Evolutionary conservation across 331 rosid genomes (phyloP).

Genomic region (Spiraea crenata): DNA sequence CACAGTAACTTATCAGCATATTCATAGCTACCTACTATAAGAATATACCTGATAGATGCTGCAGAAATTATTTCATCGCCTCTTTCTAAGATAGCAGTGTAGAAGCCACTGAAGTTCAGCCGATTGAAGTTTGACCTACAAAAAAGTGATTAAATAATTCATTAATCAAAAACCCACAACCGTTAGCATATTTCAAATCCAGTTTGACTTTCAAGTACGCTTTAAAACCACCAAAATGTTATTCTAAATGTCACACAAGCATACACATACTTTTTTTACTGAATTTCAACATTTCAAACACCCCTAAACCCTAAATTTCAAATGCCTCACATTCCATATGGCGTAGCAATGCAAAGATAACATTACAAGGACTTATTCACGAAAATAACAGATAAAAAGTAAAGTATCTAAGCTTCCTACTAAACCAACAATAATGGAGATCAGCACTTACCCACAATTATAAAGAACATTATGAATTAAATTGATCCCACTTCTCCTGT

Average conservation of each 20-base stretch:
- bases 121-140: slow-evolving; percentile 89
- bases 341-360: background rate
- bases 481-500: slow-evolving; percentile 92
- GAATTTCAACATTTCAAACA: background rate
- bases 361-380: background rate
- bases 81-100: slow-evolving; percentile 86
- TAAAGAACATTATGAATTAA: slow-evolving; percentile 78
- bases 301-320: no score
- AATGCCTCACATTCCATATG: background rate
- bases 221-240: slow-evolving; percentile 2
- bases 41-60: slow-evolving; percentile 79
- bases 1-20: background rate
- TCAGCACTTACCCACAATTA: slow-evolving; percentile 77
- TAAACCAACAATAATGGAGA: background rate
- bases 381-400: background rate
- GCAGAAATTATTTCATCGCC: slow-evolving; percentile 96
- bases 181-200: background rate
- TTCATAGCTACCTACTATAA: background rate
- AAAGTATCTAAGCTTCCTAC: background rate
- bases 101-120: slow-evolving; percentile 82
- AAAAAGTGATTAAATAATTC: background rate
- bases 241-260: background rate
- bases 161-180: background rate
- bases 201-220: background rate
- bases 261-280: background rate